phyloP scores from a whole-genome alignment of 805 yeast genomes.

The Candida oleophila region DNA sequence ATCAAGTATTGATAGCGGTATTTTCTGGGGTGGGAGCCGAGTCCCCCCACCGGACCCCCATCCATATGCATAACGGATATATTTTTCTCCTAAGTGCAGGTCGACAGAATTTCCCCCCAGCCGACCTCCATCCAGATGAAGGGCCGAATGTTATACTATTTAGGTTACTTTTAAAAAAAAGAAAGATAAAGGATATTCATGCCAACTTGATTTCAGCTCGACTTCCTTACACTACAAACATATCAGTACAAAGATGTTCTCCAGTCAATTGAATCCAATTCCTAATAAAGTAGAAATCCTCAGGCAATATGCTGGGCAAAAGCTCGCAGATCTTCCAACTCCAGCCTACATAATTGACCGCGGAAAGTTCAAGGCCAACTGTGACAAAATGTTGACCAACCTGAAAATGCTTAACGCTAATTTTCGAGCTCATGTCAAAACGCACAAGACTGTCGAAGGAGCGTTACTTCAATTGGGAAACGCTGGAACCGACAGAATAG shows the following conservation, averaged over 20 bases:
- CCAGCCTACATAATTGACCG: constrained; percentile 56
- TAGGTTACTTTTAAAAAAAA: too few species aligned
- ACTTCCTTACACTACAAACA: not conserved
- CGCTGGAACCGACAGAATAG: constrained; percentile 45
- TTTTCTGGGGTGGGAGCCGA: too few species aligned
- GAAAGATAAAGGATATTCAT: too few species aligned
- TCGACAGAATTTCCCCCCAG: too few species aligned
- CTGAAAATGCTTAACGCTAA: constrained; percentile 37
- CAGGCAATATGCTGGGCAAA: constrained; percentile 37
- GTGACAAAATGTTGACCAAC: constrained; percentile 48
- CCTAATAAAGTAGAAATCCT: constrained; percentile 23
- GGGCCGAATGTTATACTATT: too few species aligned
- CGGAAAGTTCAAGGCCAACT: constrained; percentile 40
- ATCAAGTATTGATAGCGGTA: too few species aligned
- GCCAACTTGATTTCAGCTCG: too few species aligned
- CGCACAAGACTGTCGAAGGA: constrained; percentile 70
- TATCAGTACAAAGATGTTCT: constrained; percentile 4
- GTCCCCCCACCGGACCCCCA: too few species aligned
- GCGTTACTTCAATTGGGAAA: constrained; percentile 49
- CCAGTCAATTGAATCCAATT: constrained; percentile 11
- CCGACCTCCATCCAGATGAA: too few species aligned
- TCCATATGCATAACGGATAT: too few species aligned
- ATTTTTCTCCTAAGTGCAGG: too few species aligned
- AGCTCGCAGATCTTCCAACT: constrained; percentile 50
- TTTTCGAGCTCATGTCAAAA: constrained; percentile 74